Conservation (phyloP, 2,329 filamentous ascomycete genomes). For the Scedosporium apiospermum region DNA sequence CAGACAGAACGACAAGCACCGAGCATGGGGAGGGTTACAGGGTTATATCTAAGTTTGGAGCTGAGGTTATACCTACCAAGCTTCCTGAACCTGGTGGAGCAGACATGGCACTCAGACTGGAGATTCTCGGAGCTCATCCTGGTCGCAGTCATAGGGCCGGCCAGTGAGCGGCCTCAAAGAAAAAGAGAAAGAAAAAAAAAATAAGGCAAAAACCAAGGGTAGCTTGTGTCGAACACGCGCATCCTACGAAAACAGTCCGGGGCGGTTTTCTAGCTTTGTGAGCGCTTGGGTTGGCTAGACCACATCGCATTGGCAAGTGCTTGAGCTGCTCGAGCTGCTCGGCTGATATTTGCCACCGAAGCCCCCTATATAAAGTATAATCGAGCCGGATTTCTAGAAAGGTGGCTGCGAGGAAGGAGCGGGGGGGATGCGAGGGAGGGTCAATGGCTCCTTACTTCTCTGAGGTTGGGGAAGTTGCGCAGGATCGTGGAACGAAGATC, state of each 20-base stretch:
- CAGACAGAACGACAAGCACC: neutral
- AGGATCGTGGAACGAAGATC: no score
- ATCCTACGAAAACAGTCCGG: no score
- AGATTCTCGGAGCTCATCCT: neutral
- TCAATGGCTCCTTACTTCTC: no score
- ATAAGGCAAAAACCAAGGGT: neutral
- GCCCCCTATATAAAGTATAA: no score
- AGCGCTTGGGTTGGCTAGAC: no score
- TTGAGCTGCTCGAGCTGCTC: no score
- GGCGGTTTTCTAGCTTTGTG: neutral
- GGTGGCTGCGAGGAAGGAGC: no score
- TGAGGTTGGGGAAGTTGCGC: no score
- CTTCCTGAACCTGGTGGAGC: neutral
- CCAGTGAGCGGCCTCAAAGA: neutral
- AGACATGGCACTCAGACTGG: neutral
- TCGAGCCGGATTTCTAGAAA: no score
- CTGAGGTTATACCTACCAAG: neutral
- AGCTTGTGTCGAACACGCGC: neutral
- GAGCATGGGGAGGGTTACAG: neutral
- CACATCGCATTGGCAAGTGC: no score
- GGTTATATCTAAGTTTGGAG: neutral
- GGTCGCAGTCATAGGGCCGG: neutral
- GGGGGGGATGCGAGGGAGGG: no score
- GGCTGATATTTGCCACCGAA: no score
- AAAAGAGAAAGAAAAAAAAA: neutral